Base-by-base conservation (phyloP, 768 basidiomycete genomes). In the Hericium rajendrae region DNA sequence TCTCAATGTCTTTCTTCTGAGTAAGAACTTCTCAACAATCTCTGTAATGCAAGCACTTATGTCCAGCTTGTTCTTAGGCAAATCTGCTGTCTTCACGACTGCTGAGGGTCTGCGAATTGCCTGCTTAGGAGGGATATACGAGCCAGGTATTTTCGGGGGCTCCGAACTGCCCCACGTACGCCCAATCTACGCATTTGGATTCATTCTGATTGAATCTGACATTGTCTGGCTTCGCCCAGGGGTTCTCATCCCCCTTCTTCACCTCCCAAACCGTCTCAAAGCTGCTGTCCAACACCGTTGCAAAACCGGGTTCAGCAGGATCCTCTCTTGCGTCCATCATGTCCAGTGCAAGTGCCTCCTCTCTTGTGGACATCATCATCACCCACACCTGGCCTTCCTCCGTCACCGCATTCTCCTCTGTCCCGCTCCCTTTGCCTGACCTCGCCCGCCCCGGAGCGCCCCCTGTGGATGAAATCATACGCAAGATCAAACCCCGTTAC, bases 71-170 rank as follows among this genome's bases (percentile, higher is more conserved):
- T 40, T n/a, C 37, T 41, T 60, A 93, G 91, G 79, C 69, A 94
- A 93, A 73, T 91, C 91, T 13, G 85, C 84, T 9, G 78, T 88
- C 4, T 73, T 94, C 43, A 88, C 82, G 2, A 94, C 91, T 11
- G 80, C 85, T 8, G 82, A 86, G 64, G 88, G 88, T 9, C 74
- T 94, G 24, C 83, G 86, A 58, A 90, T 95, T 67, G 92, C 86
- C 20, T 92, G 91, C 69, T 73, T 94, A 10, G 91, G 90, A 41
- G 92, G 94, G 4, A 73, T 76, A 39, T 91, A 85, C 65, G 84
- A 91, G 48, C 70, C 78, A 38, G 77, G 74, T 16, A 73, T 85
- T 22, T 89, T 83, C 60, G 65, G 69, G 24, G 74, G 79, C 37
- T 76, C 84, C 5, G 85, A 86, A 57, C 73, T 81, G 2, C 78